Evolutionary conservation across 2,329 filamentous ascomycete genomes (phyloP), one percentile per base, ranked within the genome.

Genomic region (Sclerotinia borealis): DNA sequence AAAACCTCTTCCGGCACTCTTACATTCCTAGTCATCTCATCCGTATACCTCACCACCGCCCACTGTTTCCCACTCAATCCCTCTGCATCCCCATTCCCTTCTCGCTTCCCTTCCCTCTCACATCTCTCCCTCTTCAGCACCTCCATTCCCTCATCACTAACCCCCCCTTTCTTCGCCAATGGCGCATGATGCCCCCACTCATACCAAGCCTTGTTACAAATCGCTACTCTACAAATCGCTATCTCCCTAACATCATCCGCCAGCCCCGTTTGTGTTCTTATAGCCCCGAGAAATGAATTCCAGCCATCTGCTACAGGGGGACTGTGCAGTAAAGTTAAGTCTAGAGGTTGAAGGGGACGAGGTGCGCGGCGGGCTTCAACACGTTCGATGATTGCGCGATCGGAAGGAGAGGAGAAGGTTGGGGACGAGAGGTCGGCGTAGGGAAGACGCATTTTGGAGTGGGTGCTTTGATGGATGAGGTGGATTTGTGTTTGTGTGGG

Each of bases 101-200:
- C 56, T 72, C 76, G 62, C 62, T 75, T 70, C 15, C 27, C 59
- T 22, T 63, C 61, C 29, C 60, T 49, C 34, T 59, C 47, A 48
- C 60, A 62, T 25, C 37, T 48, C 17, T 50, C 54, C n/a, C 27
- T 34, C 39, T 51, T 68, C 17, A 73, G 56, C 1, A 66, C 37
- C 67, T 70, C 67, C 67, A 73, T 64, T 3, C 67, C 70, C 62
- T 71, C 70, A 19, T 72, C 70, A 52, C 64, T 69, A 11, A 73
- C 70, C 9, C 72, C 71, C 11, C 70, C 72, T 9, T 63, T 69
- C 59, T 73, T 29, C 15, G 71, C 78, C 5, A 83, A 82, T 17
- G 91, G 91, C 19, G 86, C 87, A 73, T 96, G 92, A 61, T 91
- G 85, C 41, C 79, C 83, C 91, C 90, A 96, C 75, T 96, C 92